Percentiles rank a stretch among this genome's conserved stretches.
These are phyloP conservation scores for Aspergillus japonicus DNA, from an alignment of 2,329 filamentous ascomycete species.

Conservation along the genomic window DNA sequence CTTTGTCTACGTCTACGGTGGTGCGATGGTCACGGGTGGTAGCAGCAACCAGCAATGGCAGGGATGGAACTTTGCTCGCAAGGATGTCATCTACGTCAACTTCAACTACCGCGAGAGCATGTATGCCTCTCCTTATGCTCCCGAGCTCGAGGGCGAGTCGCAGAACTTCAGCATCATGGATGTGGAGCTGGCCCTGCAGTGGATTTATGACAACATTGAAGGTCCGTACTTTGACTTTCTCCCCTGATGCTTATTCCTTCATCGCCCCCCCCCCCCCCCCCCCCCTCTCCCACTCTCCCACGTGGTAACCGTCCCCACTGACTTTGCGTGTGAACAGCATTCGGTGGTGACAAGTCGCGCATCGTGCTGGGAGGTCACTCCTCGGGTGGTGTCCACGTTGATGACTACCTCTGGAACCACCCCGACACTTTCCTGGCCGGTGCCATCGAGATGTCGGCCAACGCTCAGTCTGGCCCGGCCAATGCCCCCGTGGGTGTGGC, in stretches of 20 bases:
- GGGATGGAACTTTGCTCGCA: slow-evolving; percentile 23
- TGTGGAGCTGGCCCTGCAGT: slow-evolving; percentile 21
- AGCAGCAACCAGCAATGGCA: slow-evolving; percentile 27
- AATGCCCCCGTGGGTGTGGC: slow-evolving; percentile 19
- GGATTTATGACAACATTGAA: slow-evolving; percentile 23
- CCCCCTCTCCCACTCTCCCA: neutral
- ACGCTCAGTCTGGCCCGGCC: slow-evolving; percentile 22
- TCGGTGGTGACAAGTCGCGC: slow-evolving; percentile 22
- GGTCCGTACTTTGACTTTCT: slow-evolving; percentile 5
- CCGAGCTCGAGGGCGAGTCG: slow-evolving; percentile 20
- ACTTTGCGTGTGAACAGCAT: slow-evolving; percentile 10
- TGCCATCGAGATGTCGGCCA: slow-evolving; percentile 26
- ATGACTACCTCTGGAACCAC: slow-evolving; percentile 26
- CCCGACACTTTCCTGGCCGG: slow-evolving; percentile 23
- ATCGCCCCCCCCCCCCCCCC: neutral
- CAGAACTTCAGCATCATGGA: slow-evolving; percentile 26
- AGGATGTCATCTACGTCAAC: slow-evolving; percentile 25
- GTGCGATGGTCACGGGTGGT: slow-evolving; percentile 57
- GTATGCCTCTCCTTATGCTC: slow-evolving; percentile 22
- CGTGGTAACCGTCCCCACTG: neutral
- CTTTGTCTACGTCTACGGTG: slow-evolving; percentile 57
- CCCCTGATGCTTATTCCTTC: too few relatives aligned
- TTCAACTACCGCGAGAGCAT: slow-evolving; percentile 25
- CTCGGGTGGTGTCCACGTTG: slow-evolving; percentile 22
- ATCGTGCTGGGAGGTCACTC: slow-evolving; percentile 25